Percentiles rank a stretch among this genome's conserved stretches.
Evolutionary conservation across 805 yeast genomes (phyloP).

Genomic region (Pichia californica): DNA sequence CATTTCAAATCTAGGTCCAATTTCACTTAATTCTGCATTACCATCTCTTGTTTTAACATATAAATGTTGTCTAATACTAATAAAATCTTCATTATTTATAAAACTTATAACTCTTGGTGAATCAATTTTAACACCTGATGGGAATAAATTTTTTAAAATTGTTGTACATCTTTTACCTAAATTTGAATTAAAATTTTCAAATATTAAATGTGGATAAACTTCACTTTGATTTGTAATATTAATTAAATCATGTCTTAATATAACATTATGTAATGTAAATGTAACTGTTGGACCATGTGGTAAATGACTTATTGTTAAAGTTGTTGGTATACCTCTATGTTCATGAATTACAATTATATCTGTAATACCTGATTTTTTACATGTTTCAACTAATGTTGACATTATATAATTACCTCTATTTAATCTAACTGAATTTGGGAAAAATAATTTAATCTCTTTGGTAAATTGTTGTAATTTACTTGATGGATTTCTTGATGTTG

Average conservation of each 20-base stretch:
- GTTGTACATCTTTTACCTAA: constrained; percentile 79
- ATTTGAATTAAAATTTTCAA: constrained; percentile 78
- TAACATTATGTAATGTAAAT: constrained; percentile 91
- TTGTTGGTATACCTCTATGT: constrained; percentile 97
- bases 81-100: constrained; percentile 84
- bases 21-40: constrained; percentile 81
- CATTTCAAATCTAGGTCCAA: constrained; percentile 99
- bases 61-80: constrained; percentile 91
- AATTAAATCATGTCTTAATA: constrained; percentile 84
- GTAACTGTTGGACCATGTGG: constrained; percentile 98
- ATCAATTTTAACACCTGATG: constrained; percentile 93
- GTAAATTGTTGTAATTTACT: constrained; percentile 83
- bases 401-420: constrained; percentile 91
- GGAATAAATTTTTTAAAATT: constrained; percentile 81
- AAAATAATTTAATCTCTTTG: constrained; percentile 82
- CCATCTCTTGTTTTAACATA: constrained; percentile 82
- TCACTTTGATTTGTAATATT: constrained; percentile 85
- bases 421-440: constrained; percentile 82
- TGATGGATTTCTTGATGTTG: constrained; percentile 90
- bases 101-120: constrained; percentile 89
- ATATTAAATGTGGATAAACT: constrained; percentile 88
- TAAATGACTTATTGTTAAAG: constrained; percentile 85
- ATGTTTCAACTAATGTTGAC: constrained; percentile 77
- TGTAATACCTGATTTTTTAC: constrained; percentile 68
- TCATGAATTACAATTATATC: constrained; percentile 87